phyloP scores from a whole-genome alignment of 768 basidiomycete species.

The Boletus coccyginus region DNA sequence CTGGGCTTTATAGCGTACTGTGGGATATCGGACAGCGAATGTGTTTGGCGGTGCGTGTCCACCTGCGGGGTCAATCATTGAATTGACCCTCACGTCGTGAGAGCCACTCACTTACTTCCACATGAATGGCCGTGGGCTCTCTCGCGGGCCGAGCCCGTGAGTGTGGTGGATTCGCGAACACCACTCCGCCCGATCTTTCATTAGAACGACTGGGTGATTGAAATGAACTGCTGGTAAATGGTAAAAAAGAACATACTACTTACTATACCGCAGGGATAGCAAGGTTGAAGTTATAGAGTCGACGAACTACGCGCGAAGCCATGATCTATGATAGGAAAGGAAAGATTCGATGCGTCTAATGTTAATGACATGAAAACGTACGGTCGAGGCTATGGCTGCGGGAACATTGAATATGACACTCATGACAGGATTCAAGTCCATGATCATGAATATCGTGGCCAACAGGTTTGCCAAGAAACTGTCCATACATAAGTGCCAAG shows the following conservation, averaged over 20 bases:
- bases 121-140: conserved; percentile 27
- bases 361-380: conserved; percentile 24
- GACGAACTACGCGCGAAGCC: conserved; percentile 58
- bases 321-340: conserved; percentile 41
- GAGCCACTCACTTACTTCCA: conserved; percentile 29
- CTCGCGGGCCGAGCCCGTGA: conserved; percentile 16
- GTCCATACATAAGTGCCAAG: conserved; percentile 13
- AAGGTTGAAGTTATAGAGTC: conserved; percentile 48
- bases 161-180: conserved; percentile 14
- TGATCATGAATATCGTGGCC: conserved; percentile 59
- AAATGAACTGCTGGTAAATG: background rate
- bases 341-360: background rate
- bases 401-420: conserved; percentile 64
- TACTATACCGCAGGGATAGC: conserved; percentile 29
- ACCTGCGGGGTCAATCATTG: conserved; percentile 18
- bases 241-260: conserved; percentile 5
- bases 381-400: conserved; percentile 53
- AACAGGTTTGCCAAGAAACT: conserved; percentile 42
- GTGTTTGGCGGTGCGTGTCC: conserved; percentile 27
- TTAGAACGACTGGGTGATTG: conserved; percentile 15
- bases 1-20: conserved; percentile 23
- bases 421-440: conserved; percentile 67
- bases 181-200: conserved; percentile 18
- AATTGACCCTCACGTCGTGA: background rate
- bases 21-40: conserved; percentile 24